Evolutionary conservation across 2,329 filamentous ascomycete species (phyloP), one percentile per base, ranked within the genome.

Genomic region (Amylocarpus encephaloides): DNA sequence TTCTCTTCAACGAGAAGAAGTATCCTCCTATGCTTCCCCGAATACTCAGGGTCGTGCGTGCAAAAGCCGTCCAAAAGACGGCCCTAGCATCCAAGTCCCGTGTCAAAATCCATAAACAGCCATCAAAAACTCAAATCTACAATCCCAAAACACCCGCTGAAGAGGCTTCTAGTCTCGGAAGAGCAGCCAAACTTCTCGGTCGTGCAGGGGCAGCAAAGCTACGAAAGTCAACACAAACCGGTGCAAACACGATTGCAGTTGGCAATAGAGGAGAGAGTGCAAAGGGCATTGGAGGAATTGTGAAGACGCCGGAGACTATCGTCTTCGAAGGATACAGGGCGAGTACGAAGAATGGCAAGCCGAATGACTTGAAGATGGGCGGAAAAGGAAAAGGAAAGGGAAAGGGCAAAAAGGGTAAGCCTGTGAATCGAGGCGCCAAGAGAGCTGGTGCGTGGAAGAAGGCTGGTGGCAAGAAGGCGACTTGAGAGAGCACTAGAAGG

Each of bases 1-100:
- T 98, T 11, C 78, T 94, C 35, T 80, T 92, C 54, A 80, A 96
- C 66, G 91, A 83, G 55, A 95, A 97, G 74, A 93, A 88, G 62
- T 97, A 91, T 64, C 90, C 92, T 13, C 92, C 92, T 15, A 84
- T 96, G 80, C 81, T 97, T n/a, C 92, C 92, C 9, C 83, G 93
- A 41, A 79, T 84, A 58, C 75, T 98, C 32, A 86, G 93, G 48
- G 91, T 98, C 42, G 85, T 82, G 43, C 83, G 93, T 53, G 93
- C 93, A 64, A 66, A 69, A 43, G 59, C 65, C 30, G 61, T 70
- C 47, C 71, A 71, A 32, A 70, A 72, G 54, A 65, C 62, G 11
- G 61, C 62, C 50, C 60, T 65, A 5, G 58, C 58, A 12, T 58
- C 46, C 18, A 26, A 15, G 16, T 53, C 55, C 5, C 50, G 53